These are phyloP conservation scores for Phytophthora sansomeana DNA, from an alignment of 352 stramenopile species.

Conservation along the genomic window DNA sequence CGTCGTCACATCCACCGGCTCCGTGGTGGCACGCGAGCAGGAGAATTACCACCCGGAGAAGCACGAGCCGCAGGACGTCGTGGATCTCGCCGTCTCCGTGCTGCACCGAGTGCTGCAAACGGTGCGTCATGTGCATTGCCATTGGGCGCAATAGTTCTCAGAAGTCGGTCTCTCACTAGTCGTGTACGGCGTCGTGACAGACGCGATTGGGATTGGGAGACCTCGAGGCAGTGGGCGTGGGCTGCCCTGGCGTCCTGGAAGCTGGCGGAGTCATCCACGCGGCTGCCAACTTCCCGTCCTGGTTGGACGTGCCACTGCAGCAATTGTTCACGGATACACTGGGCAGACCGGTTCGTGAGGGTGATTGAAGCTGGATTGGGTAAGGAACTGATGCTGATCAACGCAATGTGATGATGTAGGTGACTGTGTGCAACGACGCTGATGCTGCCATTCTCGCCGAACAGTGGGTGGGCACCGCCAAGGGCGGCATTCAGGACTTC, in stretches of 20 bases:
- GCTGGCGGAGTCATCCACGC: slow-evolving; percentile 63
- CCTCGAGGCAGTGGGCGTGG: slow-evolving; percentile 62
- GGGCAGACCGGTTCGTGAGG: slow-evolving; percentile 32
- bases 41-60: slow-evolving; percentile 47
- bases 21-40: slow-evolving; percentile 59
- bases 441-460: slow-evolving; percentile 85
- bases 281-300: slow-evolving; percentile 76
- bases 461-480: slow-evolving; percentile 80
- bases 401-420: slow-evolving; percentile 19
- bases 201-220: slow-evolving; percentile 38
- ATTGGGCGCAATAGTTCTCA: too few species aligned
- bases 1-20: slow-evolving; percentile 58
- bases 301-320: slow-evolving; percentile 68
- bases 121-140: slow-evolving; percentile 29
- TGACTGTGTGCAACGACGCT: slow-evolving; percentile 77
- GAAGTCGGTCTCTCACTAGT: slow-evolving; percentile 14
- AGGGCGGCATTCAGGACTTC: slow-evolving; percentile 66
- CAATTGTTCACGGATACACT: slow-evolving; percentile 57
- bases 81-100: slow-evolving; percentile 52
- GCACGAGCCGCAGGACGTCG: slow-evolving; percentile 58
- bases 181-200: slow-evolving; percentile 16
- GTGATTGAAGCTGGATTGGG: background rate
- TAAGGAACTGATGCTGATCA: background rate
- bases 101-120: slow-evolving; percentile 52
- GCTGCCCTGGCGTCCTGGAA: slow-evolving; percentile 67